A percentile compares a stretch with the other conserved stretches of the same genome.
Evolutionary conservation across 2,329 filamentous ascomycete genomes (phyloP).

Genomic region (Chrysoporthe puriensis): DNA sequence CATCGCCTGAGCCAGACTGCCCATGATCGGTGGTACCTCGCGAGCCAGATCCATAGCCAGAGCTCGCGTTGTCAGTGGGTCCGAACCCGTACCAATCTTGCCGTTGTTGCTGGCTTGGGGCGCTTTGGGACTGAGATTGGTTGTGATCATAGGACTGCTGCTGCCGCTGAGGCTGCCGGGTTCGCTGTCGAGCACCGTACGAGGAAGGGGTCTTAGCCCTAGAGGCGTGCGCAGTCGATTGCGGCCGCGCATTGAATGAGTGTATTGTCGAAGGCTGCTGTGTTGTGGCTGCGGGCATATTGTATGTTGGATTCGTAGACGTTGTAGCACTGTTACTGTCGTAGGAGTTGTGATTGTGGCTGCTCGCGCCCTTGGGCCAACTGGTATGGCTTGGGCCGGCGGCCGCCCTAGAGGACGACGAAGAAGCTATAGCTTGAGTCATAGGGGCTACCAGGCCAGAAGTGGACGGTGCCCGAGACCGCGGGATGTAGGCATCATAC

Average conservation of each 20-base stretch:
- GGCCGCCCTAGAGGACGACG: conserved; percentile 36
- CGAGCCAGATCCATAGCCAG: conserved; percentile 32
- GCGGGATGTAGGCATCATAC: conserved; percentile 34
- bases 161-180: conserved; percentile 34
- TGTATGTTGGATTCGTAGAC: conserved; percentile 31
- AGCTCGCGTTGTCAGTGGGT: conserved; percentile 31
- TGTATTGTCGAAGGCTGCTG: conserved; percentile 30
- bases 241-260: conserved; percentile 35
- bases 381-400: conserved; percentile 33
- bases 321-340: conserved; percentile 34
- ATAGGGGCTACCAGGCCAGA: conserved; percentile 31
- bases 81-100: conserved; percentile 42
- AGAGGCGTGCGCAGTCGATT: conserved; percentile 33
- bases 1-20: not conserved
- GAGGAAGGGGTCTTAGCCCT: conserved; percentile 31
- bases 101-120: conserved; percentile 35
- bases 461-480: conserved; percentile 26
- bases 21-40: conserved; percentile 18
- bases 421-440: conserved; percentile 35
- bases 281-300: conserved; percentile 31
- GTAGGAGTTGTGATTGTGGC: conserved; percentile 36
- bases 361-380: conserved; percentile 35
- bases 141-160: conserved; percentile 37
- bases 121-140: conserved; percentile 33
- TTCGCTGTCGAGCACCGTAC: conserved; percentile 28